phyloP scores from a whole-genome alignment of 1,284 basidiomycete species.

The Hemileia vastatrix region DNA sequence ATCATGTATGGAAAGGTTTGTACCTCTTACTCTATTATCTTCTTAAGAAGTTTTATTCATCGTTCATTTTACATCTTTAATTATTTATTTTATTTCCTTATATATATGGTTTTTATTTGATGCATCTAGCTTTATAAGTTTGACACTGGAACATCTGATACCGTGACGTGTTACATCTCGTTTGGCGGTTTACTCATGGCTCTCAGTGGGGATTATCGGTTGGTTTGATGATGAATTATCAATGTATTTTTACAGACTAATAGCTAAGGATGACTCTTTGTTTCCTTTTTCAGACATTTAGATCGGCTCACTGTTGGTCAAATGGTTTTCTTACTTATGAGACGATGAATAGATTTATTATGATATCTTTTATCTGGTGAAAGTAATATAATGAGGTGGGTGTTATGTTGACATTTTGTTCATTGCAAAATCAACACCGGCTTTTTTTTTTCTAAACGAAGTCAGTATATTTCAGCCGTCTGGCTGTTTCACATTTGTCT shows the following conservation, averaged over 20 bases:
- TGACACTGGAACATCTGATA: conserved; percentile 14
- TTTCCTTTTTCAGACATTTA: conserved; percentile 6
- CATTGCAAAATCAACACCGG: too few species aligned
- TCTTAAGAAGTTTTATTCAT: background rate
- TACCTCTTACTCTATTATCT: background rate
- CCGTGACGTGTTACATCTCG: conserved; percentile 73
- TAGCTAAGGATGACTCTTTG: too few species aligned
- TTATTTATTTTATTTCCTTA: too few species aligned
- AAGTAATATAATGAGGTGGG: too few species aligned
- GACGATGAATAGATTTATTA: too few species aligned
- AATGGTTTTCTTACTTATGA: conserved; percentile 14
- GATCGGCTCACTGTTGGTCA: conserved; percentile 19
- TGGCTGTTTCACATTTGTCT: too few species aligned
- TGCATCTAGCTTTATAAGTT: conserved; percentile 11
- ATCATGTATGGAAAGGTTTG: conserved; percentile 97
- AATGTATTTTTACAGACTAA: too few species aligned
- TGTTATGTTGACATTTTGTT: too few species aligned
- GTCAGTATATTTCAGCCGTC: too few species aligned
- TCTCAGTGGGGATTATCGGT: conserved; percentile 75
- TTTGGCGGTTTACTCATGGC: conserved; percentile 97
- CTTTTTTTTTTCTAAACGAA: too few species aligned
- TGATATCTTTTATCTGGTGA: too few species aligned
- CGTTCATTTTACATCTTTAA: background rate
- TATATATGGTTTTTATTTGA: background rate
- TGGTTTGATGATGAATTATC: background rate